Conservation (phyloP, 2,329 filamentous ascomycete genomes). For the Monosporascus sp. region DNA sequence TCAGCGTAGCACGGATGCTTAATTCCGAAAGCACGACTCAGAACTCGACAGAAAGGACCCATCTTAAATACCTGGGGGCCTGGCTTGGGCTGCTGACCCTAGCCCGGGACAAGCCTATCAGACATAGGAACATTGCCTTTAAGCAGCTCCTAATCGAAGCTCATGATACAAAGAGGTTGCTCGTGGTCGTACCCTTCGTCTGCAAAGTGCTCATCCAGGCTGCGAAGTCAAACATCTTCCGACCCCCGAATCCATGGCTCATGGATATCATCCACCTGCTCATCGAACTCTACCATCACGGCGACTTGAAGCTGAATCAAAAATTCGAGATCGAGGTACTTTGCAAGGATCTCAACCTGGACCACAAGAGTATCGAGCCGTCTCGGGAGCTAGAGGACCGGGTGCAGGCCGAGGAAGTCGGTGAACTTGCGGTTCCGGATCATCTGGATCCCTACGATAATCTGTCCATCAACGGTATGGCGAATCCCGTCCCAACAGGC, state of each 20-base stretch:
- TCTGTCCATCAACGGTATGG: conserved; percentile 70
- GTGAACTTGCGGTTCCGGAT: conserved; percentile 58
- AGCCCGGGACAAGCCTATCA: conserved; percentile 90
- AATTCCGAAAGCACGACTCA: conserved; percentile 86
- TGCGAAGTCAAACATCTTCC: conserved; percentile 79
- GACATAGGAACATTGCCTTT: conserved; percentile 94
- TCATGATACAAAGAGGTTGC: conserved; percentile 83
- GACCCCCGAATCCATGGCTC: conserved; percentile 92
- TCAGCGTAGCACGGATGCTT: conserved; percentile 77
- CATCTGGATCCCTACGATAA: conserved; percentile 78
- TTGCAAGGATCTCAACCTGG: conserved; percentile 86
- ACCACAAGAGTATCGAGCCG: conserved; percentile 86
- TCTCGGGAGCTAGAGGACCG: conserved; percentile 81
- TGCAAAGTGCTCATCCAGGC: conserved; percentile 92
- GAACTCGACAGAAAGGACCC: conserved; percentile 75
- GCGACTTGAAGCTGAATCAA: conserved; percentile 89
- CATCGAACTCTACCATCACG: conserved; percentile 88
- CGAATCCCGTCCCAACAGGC: conserved; percentile 61
- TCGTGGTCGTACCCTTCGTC: conserved; percentile 93
- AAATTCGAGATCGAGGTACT: conserved; percentile 99
- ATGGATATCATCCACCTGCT: conserved; percentile 93
- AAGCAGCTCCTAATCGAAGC: conserved; percentile 92
- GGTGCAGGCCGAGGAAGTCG: conserved; percentile 56
- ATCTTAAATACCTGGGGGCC: conserved; percentile 86
- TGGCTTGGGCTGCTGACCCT: conserved; percentile 94